Evolutionary conservation across 345 rosid genomes (phyloP).

Genomic region (Isatis tinctoria): DNA sequence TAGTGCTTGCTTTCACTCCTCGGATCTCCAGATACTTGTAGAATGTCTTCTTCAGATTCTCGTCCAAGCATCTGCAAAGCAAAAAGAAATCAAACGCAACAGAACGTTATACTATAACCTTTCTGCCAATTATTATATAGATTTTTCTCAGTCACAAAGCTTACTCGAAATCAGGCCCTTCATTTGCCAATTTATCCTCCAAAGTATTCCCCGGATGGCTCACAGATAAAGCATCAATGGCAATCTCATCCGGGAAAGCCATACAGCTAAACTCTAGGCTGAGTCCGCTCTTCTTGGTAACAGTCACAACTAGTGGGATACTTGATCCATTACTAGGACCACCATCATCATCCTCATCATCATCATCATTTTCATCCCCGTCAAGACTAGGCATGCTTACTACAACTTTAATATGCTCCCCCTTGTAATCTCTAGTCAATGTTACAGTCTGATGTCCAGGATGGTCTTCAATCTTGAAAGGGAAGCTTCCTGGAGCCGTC

Average conservation of each 20-base stretch:
- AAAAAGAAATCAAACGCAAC: background rate
- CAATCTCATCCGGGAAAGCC: constrained; percentile 66
- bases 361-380: constrained; percentile 24
- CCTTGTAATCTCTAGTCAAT: constrained; percentile 64
- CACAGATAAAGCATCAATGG: constrained; percentile 55
- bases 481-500: constrained; percentile 51
- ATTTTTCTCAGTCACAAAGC: constrained; percentile 9
- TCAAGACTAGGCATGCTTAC: constrained; percentile 77
- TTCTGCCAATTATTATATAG: background rate
- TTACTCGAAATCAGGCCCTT: constrained; percentile 94
- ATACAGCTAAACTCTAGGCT: constrained; percentile 59
- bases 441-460: constrained; percentile 59
- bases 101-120: constrained; percentile 9
- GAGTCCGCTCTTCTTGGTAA: constrained; percentile 57
- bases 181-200: constrained; percentile 58
- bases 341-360: constrained; percentile 32
- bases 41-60: constrained; percentile 75
- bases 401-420: constrained; percentile 59
- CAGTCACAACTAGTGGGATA: constrained; percentile 58
- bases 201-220: constrained; percentile 37
- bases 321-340: constrained; percentile 44
- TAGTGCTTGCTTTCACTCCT: constrained; percentile 74
- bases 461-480: constrained; percentile 68
- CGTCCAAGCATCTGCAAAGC: constrained; percentile 72
- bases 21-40: constrained; percentile 75